A percentile compares a stretch with the other conserved stretches of the same genome.
phyloP scores from a whole-genome alignment of 2,329 filamentous ascomycete species.

The Lachnellula hyalina region DNA sequence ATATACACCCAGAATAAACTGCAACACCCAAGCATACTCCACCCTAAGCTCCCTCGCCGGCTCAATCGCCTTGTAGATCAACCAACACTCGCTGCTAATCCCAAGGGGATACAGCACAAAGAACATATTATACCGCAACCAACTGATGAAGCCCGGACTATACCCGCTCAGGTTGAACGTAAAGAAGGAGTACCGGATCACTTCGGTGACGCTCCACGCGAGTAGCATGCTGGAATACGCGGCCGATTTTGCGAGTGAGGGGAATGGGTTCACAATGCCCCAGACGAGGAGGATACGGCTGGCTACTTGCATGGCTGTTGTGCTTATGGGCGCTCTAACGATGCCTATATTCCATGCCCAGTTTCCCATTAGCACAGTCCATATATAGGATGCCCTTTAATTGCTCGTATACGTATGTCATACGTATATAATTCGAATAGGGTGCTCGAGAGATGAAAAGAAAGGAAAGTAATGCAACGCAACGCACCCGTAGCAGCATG shows the following conservation, averaged over 20 bases:
- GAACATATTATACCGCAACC: conserved; percentile 90
- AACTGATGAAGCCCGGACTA: conserved; percentile 63
- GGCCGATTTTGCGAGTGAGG: conserved; percentile 52
- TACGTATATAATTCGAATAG: no score
- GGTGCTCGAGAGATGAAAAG: neutral
- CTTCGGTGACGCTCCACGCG: conserved; percentile 88
- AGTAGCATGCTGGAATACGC: conserved; percentile 73
- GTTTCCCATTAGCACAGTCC: neutral
- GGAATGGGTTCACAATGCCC: conserved; percentile 73
- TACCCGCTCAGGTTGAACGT: conserved; percentile 61
- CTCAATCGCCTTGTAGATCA: conserved; percentile 66
- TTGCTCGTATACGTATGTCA: no score
- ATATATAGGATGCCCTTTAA: neutral
- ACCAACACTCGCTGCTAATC: conserved; percentile 78
- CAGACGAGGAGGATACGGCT: conserved; percentile 86
- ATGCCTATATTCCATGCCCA: conserved; percentile 49
- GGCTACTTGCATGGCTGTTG: conserved; percentile 85
- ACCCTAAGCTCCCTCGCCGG: conserved; percentile 49
- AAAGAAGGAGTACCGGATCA: conserved; percentile 91
- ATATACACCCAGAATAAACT: conserved; percentile 66
- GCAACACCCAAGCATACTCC: conserved; percentile 54
- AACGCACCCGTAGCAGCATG: conserved; percentile 70
- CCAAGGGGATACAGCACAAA: conserved; percentile 89
- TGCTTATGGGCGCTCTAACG: conserved; percentile 78
- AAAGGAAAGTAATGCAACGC: conserved; percentile 21